A percentile compares a stretch with the other conserved stretches of the same genome.
Evolutionary conservation across 2,329 filamentous ascomycete species (phyloP).

Genomic region (Atkinsonella hypoxylon): DNA sequence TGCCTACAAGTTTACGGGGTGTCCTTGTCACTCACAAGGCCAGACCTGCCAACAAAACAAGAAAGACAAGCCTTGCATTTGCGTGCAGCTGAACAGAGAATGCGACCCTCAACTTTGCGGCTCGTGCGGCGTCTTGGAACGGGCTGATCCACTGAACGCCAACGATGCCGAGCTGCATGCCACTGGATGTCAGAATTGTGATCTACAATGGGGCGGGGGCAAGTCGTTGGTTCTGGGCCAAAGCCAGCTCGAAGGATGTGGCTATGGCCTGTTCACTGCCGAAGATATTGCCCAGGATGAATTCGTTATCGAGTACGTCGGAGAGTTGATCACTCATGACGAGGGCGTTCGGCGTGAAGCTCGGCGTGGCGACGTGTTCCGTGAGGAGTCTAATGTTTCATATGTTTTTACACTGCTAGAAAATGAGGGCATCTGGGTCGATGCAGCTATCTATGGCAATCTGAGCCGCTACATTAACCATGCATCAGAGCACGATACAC

Average conservation of each 20-base stretch:
- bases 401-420: slow-evolving; percentile 51
- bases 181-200: slow-evolving; percentile 58
- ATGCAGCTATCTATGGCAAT: slow-evolving; percentile 67
- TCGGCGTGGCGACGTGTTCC: slow-evolving; percentile 46
- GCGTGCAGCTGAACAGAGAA: slow-evolving; percentile 60
- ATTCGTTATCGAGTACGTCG: slow-evolving; percentile 73
- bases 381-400: slow-evolving; percentile 49
- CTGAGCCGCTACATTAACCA: slow-evolving; percentile 79
- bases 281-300: slow-evolving; percentile 55
- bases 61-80: slow-evolving; percentile 54
- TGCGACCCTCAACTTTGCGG: slow-evolving; percentile 69
- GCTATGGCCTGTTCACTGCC: slow-evolving; percentile 64
- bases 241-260: slow-evolving; percentile 55
- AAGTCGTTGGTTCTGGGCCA: slow-evolving; percentile 58
- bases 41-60: slow-evolving; percentile 45
- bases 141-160: slow-evolving; percentile 57
- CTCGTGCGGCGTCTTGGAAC: slow-evolving; percentile 55
- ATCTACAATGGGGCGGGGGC: slow-evolving; percentile 53
- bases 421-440: slow-evolving; percentile 54
- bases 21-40: slow-evolving; percentile 49
- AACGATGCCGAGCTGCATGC: slow-evolving; percentile 43
- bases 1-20: slow-evolving; percentile 53
- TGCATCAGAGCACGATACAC: slow-evolving; percentile 38
- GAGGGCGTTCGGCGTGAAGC: slow-evolving; percentile 59
- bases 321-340: slow-evolving; percentile 59